Evolutionary conservation across 2,329 filamentous ascomycete genomes (phyloP).

Genomic region (Arthrobotrys entomopaga): DNA sequence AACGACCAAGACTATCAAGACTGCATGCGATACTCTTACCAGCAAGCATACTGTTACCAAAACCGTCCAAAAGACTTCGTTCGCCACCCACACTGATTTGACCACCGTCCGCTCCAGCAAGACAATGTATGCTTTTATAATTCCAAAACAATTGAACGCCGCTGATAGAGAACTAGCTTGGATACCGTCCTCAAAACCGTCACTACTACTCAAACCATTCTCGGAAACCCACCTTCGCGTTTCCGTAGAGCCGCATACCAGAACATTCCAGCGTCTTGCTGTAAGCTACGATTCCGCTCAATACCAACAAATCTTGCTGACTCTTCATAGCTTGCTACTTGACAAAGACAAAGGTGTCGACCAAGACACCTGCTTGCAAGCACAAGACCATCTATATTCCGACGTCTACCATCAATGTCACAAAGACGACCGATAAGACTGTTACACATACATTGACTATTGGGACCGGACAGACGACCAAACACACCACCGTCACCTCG

Average conservation of each 20-base stretch:
- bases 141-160: not conserved
- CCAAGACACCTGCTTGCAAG: slow-evolving; percentile 6
- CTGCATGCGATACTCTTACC: slow-evolving; percentile 4
- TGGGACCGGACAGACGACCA: not conserved
- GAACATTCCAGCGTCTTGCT: slow-evolving; percentile 1
- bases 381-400: slow-evolving; percentile 6
- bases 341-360: not conserved
- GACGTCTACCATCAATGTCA: not conserved
- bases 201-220: not conserved
- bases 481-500: not conserved
- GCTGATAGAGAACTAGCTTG: not conserved
- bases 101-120: not conserved
- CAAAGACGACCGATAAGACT: not conserved
- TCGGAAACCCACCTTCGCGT: not conserved
- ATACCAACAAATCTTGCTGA: not conserved
- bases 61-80: not conserved
- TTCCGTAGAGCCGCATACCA: not conserved
- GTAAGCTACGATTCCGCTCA: not conserved
- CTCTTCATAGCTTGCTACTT: not conserved
- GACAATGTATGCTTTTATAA: not conserved
- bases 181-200: not conserved
- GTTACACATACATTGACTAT: slow-evolving; percentile 3
- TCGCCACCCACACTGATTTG: not conserved
- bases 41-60: not conserved
- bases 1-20: not conserved